Base-by-base conservation (phyloP, 306 rosid genomes). In the Amphicarpaea edgeworthii region DNA sequence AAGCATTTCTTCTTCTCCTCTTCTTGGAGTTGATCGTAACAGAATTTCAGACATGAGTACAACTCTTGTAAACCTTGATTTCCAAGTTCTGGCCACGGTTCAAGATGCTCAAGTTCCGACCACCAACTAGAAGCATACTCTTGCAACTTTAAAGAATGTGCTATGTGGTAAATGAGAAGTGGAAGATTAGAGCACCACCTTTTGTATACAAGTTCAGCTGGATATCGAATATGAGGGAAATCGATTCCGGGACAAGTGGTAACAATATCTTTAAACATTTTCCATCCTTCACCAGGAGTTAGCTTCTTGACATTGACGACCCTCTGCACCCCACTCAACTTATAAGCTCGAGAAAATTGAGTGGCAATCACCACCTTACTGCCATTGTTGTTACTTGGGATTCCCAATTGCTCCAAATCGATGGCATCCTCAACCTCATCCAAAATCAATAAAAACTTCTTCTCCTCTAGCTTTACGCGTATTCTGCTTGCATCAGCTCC, bases 131-230 rank as follows among this genome's bases (percentile, higher is more conserved):
- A n/a, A 0, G 68, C 71, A 42, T 37, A n/a, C 11, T 34, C 40
- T 57, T 12, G 28, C 10, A 32, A 16, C 62, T 10, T 79, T 6
- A 79, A 83, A 32, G 82, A 65, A 19, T 11, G 59, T 47, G 82
- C 82, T 54, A 83, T 68, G 17, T 1, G 21, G 10, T 75, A 12
- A 63, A 83, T 64, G 3, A 83, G 78, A 14, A 83, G 64, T 3
- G 79, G 84, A 50, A 83, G 81, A 57, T 82, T 9, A 70, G 73
- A 68, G 55, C 82, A 79, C 46, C 82, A 79, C 46, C 69, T 76
- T 7, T 42, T 21, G 14, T 50, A 80, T 12, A 78, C 83, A 49
- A 15, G 62, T n/a, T 24, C 7, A 16, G 83, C 86, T 17, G 43
- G 51, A 8, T 54, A 58, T 43, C 20, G 61, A 68, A 83, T 74